Base-by-base conservation (phyloP, 768 basidiomycete genomes). In the Symmetrospora coprosmae region DNA sequence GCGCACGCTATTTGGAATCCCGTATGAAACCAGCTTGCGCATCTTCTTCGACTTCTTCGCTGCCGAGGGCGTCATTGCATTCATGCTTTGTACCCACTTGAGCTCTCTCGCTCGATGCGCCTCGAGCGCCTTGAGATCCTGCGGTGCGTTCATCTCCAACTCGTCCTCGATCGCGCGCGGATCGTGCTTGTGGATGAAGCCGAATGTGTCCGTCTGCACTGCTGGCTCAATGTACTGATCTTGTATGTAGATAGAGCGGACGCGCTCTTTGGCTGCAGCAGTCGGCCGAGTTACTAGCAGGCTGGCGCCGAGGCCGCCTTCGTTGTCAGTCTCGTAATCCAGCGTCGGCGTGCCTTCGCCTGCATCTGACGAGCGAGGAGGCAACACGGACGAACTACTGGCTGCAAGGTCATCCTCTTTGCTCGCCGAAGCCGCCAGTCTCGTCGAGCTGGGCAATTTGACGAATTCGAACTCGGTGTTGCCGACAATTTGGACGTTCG, bases 271-370 rank as follows among this genome's bases (percentile, higher is more conserved):
- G 11, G 46, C 46, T 17, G n/a, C 40, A 14, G 23, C 8, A 28
- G 56, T 51, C 7, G 56, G 49, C 2, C 56, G 56, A 11, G 47
- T 38, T 2, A 59, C 49, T n/a, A 59, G 56, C 38, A n/a, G n/a
- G n/a, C 25, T 37, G 14, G 50, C 28, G 21, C 13, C 27, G 27
- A 23, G 21, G 7, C 67, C 69, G 60, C 69, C 71, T 46, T 73
- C 71, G 11, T 51, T 62, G 38, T 66, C 67, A 16, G 65, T 65
- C 28, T 71, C 71, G 27, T n/a, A n/a, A n/a, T n/a, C n/a, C n/a
- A n/a, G n/a, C n/a, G n/a, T n/a, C n/a, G n/a, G n/a, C n/a, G 66
- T 68, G 27, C 64, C 67, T 39, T 39, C 50, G 37, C 33, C 48
- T 8, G 58, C 64, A 6, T 50, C 19, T n/a, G n/a, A n/a, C n/a